Evolutionary conservation across 345 rosid species (phyloP).

Genomic region (Corchorus olitorius): DNA sequence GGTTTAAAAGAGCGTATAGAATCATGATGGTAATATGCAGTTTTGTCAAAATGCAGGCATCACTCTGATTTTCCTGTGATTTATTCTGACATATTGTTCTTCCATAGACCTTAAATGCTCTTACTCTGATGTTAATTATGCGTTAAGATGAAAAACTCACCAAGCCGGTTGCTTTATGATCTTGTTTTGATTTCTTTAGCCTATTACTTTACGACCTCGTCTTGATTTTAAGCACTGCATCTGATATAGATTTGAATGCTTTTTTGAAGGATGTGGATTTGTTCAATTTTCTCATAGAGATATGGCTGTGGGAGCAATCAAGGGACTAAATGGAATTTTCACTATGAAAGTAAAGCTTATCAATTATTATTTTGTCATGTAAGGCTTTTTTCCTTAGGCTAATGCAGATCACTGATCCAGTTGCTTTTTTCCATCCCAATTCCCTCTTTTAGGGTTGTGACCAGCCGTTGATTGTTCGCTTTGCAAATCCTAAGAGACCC

Average conservation of each 20-base stretch:
- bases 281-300: constrained; percentile 68
- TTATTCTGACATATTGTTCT: background rate
- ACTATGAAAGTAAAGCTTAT: constrained; percentile 62
- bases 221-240: constrained; percentile 12
- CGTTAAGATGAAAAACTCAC: background rate
- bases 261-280: constrained; percentile 78
- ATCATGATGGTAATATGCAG: background rate
- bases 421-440: constrained; percentile 14
- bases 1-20: background rate
- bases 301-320: constrained; percentile 87
- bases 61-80: background rate
- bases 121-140: background rate
- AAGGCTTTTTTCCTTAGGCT: constrained; percentile 12
- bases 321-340: constrained; percentile 69
- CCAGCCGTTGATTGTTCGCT: constrained; percentile 72
- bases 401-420: constrained; percentile 17
- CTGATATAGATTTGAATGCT: constrained; percentile 27
- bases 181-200: background rate
- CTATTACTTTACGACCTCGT: background rate
- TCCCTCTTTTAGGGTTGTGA: constrained; percentile 67
- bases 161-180: background rate
- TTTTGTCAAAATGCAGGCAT: background rate
- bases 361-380: constrained; percentile 19
- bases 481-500: constrained; percentile 80
- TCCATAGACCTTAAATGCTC: background rate